Evolutionary conservation across 1,284 basidiomycete species (phyloP), one percentile per base, ranked within the genome.

Genomic region (Rhodotorula mucilaginosa): DNA sequence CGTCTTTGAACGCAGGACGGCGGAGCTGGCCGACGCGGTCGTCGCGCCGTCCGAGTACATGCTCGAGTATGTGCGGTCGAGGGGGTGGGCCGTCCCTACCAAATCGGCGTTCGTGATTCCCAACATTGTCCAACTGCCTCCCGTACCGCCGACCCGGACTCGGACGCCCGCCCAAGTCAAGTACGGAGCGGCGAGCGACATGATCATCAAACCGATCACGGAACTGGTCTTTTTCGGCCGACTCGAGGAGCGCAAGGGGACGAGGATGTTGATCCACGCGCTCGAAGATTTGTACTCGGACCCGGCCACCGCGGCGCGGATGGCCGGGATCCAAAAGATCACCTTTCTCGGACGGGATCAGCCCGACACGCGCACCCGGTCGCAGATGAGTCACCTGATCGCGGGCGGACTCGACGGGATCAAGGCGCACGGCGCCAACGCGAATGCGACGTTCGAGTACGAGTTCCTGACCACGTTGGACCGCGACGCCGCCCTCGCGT

Each of bases 201-300:
- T 21, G 31, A n/a, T n/a, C 26, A 57, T 68, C 26, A 19, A 47
- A 29, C 70, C 68, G 5, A 48, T 76, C 23, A 60, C 56, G 29
- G 74, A 76, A 46, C 67, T 76, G 61, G 74, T 76, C 51, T 76
- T 74, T 60, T 76, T 76, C 63, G 74, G 74, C 1, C 73, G 74
- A 6, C 70, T 76, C 46, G 74, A 76, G 52, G 74, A 76, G 51
- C 73, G 74, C 58, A 76, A 76, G 61, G 74, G 74, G 2, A 67
- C 69, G 2, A 64, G 66, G 3, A 58, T 76, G 34, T 59, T 76
- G 54, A 19, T 76, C 58, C 48, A 56, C 31, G 64, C 69, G 5
- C 73, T 76, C 61, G 73, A 72, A 29, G 3, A 31, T 10, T 61
- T 73, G 19, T 68, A 61, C 57, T 61, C 69, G 16, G 13, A 61